phyloP scores from a whole-genome alignment of 169 alveolate genomes.

The Toxoplasma gondii region DNA sequence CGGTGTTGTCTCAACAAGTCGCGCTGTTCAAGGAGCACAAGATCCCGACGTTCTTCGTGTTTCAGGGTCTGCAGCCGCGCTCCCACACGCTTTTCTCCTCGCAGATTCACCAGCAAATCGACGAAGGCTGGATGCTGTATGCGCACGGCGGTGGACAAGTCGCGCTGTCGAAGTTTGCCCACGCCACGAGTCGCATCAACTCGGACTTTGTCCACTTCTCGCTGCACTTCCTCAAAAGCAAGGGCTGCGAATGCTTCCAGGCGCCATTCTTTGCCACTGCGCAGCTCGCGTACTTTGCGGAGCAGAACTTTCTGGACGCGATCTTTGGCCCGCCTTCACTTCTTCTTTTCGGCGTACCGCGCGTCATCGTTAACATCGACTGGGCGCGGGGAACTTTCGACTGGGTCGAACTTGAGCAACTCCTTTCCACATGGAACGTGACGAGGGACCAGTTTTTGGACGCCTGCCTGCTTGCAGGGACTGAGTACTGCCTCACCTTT shows the following conservation, averaged over 20 bases:
- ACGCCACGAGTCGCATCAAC: constrained; percentile 50
- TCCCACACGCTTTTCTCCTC: constrained; percentile 46
- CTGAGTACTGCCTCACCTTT: constrained; percentile 69
- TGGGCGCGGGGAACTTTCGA: not conserved
- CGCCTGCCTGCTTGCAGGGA: constrained; percentile 72
- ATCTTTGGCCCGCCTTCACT: constrained; percentile 67
- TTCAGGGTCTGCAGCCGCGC: constrained; percentile 49
- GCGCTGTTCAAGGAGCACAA: constrained; percentile 49
- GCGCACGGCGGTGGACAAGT: constrained; percentile 22
- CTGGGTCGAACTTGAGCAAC: constrained; percentile 49
- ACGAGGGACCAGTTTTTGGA: constrained; percentile 64
- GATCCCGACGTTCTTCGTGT: constrained; percentile 59
- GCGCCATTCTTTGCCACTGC: constrained; percentile 70
- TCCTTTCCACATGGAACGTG: constrained; percentile 48
- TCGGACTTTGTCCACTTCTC: constrained; percentile 55
- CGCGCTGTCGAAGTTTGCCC: constrained; percentile 21
- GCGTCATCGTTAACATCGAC: constrained; percentile 60
- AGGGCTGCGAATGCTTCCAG: constrained; percentile 44
- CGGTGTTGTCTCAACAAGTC: constrained; percentile 55
- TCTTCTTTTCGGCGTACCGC: constrained; percentile 59
- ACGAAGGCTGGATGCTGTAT: not conserved
- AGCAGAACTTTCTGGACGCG: constrained; percentile 52
- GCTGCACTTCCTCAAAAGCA: constrained; percentile 54
- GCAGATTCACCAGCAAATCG: constrained; percentile 24
- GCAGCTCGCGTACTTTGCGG: constrained; percentile 63